phyloP scores from a whole-genome alignment of 208 protist genomes.

The Acanthamoeba divionensis region DNA sequence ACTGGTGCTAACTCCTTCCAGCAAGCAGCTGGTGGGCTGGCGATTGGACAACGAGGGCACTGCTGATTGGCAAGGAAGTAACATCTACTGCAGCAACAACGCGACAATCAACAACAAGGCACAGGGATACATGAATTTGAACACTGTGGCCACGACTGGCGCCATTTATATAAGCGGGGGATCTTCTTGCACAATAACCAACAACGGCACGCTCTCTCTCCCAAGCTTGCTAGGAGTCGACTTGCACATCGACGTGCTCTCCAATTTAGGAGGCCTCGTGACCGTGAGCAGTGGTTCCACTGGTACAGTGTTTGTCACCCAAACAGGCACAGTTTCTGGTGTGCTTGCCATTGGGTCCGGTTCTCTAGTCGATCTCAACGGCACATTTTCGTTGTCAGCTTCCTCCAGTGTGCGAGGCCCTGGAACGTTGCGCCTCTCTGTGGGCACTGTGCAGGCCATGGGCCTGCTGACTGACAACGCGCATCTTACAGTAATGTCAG shows the following conservation, averaged over 20 bases:
- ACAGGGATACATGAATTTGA: background rate
- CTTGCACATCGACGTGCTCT: background rate
- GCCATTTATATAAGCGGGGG: background rate
- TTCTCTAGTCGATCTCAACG: background rate
- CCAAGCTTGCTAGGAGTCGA: background rate
- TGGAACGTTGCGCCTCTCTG: conserved; percentile 22
- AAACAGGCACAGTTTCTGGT: background rate
- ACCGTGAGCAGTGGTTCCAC: background rate
- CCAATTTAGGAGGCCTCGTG: background rate
- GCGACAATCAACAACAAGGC: background rate
- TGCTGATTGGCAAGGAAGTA: background rate
- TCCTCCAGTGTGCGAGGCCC: background rate
- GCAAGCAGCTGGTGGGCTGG: background rate
- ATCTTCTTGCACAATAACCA: conserved; percentile 30
- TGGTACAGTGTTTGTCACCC: background rate
- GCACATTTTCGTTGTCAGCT: background rate
- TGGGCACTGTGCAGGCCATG: conserved; percentile 5
- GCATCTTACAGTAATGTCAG: background rate
- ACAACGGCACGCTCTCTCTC: conserved; percentile 23
- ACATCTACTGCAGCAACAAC: conserved; percentile 25
- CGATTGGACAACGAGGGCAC: background rate
- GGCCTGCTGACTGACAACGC: background rate
- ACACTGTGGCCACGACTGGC: background rate
- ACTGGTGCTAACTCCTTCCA: background rate
- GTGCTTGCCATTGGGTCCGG: background rate